Evolutionary conservation across 2,329 filamentous ascomycete species (phyloP), one percentile per base, ranked within the genome.

Genomic region (Xylaria sp.): DNA sequence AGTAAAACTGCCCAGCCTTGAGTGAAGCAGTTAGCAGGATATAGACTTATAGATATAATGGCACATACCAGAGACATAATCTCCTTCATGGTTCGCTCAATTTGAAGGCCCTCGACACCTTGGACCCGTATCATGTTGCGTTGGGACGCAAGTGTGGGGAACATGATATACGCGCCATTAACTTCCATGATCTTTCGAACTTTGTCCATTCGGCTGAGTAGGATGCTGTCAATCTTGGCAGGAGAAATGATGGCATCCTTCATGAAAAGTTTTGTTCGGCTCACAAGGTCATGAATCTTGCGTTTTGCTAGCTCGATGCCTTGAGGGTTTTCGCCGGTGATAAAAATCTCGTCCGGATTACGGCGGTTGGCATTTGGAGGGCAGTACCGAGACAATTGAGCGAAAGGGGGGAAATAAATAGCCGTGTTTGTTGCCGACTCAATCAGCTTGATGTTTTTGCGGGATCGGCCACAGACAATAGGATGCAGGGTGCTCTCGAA

Each of bases 391-490:
- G 96, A 97, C 71, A 97, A 90, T 66, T 91, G 90, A 15, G 95
- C 94, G 77, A 98, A 98, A 0, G 95, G 92, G 31, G 96, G 96
- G 77, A 99, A 98, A 82, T 99, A 99, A 74, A 99, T 98, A 70
- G 96, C 95, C 9, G 96, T 98, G 74, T 94, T 93, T 15, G 96
- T 98, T 31, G 92, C 89, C 15, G 96, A 97, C 80, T 99, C 96
- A 76, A 99, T 97, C 74, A 96, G 84, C 83, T 98, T 98, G 83
- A 99, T 97, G 79, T 97, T 97, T 84, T 97, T 97, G 73, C 96
- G 89, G 73, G 94, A 95, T 55, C 96, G 92, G 55, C 96, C 96
- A 78, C 94, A 97, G 56, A 98, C 90, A 62, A 97, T 86, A 65
- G 94, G 96, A 78, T 99, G 96, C 77, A 97, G 87, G 29, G 93